Base-by-base conservation (phyloP, 371 early-diverging fungal genomes). In the Umbelopsis sp. region DNA sequence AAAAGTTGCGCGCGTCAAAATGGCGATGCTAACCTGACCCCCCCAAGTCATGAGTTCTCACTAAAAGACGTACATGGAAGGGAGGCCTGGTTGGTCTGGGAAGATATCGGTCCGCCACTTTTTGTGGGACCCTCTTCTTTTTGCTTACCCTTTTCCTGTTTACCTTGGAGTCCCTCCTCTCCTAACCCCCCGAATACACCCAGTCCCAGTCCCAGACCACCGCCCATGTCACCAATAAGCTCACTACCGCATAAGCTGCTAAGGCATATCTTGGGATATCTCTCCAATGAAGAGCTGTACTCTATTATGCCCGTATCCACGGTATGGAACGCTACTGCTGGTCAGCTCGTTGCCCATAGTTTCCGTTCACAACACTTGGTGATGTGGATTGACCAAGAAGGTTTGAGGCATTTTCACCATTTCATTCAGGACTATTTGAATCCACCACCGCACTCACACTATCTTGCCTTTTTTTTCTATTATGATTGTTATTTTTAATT, bases 331-430 rank as follows among this genome's bases (percentile, higher is more conserved):
- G 66, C 48, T 10, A 48, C 48, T 37, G 66, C 25, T 38, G 24
- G 51, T 51, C 51, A 37, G 20, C 50, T 51, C 50, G 35, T 65
- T 16, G 44, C 66, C 20, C 50, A 37, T 25, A 50, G 32, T 9
- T 65, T 65, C 18, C 29, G n/a, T n/a, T 18, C 0, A 14, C 48
- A 48, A 3, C 11, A 48, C 44, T 48, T 65, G 50, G 51, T 51
- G 14, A 37, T 65, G 66, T 65, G 66, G 66, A 50, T 65, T 51
- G 66, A 65, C 50, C 66, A 65, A 51, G 66, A 65, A 57, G 57
- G 57, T 57, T 18, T 22, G 22, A 22, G 57, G 57, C 12, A 12
- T 51, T 22, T 22, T 51, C 5, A 20, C 4, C 52, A 25, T 51
- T 25, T 12, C 29, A 25, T 25, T 29, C 29, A 29, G 29, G 29